Percentiles rank a stretch among this genome's conserved stretches.
These are phyloP conservation scores for Lactarius tabidus DNA, from an alignment of 768 basidiomycete species.

Conservation along the genomic window DNA sequence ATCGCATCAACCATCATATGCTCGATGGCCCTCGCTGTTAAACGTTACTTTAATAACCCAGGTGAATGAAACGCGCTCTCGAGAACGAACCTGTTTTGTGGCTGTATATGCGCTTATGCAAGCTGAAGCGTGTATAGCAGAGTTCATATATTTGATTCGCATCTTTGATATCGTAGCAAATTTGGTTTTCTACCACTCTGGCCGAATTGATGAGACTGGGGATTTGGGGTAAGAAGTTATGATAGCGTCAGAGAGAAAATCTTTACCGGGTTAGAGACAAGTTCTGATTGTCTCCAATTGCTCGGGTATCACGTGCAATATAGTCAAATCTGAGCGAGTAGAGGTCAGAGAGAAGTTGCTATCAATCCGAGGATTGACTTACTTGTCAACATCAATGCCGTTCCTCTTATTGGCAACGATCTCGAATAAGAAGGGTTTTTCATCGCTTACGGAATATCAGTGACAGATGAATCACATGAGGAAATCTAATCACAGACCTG, in stretches of 20 bases:
- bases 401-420: constrained; percentile 81
- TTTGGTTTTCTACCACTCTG: constrained; percentile 66
- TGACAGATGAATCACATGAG: background rate
- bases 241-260: background rate
- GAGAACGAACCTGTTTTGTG: constrained; percentile 62
- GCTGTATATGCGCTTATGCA: constrained; percentile 82
- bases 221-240: background rate
- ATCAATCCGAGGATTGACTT: constrained; percentile 17
- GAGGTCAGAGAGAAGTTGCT: background rate
- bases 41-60: background rate
- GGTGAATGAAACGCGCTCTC: background rate
- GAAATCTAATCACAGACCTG: constrained; percentile 37
- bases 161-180: constrained; percentile 82
- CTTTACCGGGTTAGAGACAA: constrained; percentile 44
- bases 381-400: constrained; percentile 88
- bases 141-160: constrained; percentile 72
- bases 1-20: constrained; percentile 83
- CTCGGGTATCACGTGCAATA: constrained; percentile 68
- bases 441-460: constrained; percentile 27
- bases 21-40: constrained; percentile 70
- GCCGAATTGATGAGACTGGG: constrained; percentile 67
- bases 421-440: constrained; percentile 75
- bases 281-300: constrained; percentile 60
- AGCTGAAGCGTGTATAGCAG: constrained; percentile 65
- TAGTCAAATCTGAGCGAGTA: constrained; percentile 64